Evolutionary conservation across 805 yeast species (phyloP), one percentile per base, ranked within the genome.

Genomic region (Yamadazyma nakazawae): DNA sequence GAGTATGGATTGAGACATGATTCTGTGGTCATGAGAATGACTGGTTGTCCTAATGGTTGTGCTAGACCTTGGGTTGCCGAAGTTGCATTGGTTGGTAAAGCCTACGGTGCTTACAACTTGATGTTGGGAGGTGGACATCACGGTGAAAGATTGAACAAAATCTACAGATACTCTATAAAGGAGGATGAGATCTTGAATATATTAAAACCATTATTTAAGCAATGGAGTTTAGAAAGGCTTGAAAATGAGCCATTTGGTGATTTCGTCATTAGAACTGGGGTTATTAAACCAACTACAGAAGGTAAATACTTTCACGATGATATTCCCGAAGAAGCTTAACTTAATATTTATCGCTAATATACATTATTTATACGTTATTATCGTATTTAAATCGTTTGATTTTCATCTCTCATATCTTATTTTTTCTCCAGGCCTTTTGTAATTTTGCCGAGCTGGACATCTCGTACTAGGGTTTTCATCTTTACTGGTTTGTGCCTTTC

Each of bases 51-150:
- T 46, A 92, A 92, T 66, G 98, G 98, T 56, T 92, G 98, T 75
- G 94, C 98, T 19, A 83, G 98, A 67, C 98, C 98, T 25, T 92
- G 97, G 97, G 72, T 92, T 43, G 98, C 97, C 4, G 98, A 92
- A 67, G 82, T 92, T 48, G 98, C 97, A 0, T 76, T 90, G 49
- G 95, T 92, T 48, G 98, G 98, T 66, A 92, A 92, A 66, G 97
- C 98, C 0, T 82, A 78, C 53, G 96, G 96, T 43, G 90, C 95
- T 14, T 92, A 92, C 70, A 92, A 92, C 68, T 77, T 92, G 68
- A 77, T 91, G 88, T 76, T 92, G 55, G 98, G 98, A 57, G 98
- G 98, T 63, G 96, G 97, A 34, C 91, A 85, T 68, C 85, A 85
- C 60, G 98, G 98, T 51, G 86, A 90, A 67, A 81, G 98, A 64